Evolutionary conservation across 305 asterid genomes (phyloP).

Genomic region (Fraxinus sp.): DNA sequence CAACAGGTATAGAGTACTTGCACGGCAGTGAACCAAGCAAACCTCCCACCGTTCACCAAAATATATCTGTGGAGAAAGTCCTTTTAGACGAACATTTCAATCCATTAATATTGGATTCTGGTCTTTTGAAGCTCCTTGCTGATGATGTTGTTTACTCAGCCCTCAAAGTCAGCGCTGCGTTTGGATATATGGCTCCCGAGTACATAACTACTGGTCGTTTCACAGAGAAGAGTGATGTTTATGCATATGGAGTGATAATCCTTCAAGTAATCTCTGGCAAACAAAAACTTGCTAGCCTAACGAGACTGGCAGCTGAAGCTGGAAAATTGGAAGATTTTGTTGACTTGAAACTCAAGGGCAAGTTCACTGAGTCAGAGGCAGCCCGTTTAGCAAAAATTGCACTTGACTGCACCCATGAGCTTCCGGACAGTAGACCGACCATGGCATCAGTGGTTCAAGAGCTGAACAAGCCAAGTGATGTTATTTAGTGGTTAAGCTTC

Average conservation of each 20-base stretch:
- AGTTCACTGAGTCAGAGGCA: conserved; percentile 48
- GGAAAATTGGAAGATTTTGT: conserved; percentile 46
- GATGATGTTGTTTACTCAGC: conserved; percentile 95
- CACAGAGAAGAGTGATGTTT: conserved; percentile 90
- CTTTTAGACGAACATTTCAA: conserved; percentile 55
- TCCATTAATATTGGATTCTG: conserved; percentile 74
- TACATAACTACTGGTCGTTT: conserved; percentile 88
- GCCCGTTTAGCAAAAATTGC: conserved; percentile 53
- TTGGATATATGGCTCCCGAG: conserved; percentile 98
- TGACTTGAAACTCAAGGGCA: conserved; percentile 52
- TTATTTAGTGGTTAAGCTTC: background rate
- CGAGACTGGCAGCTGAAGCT: conserved; percentile 61
- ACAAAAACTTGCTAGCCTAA: conserved; percentile 44
- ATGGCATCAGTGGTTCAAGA: conserved; percentile 55
- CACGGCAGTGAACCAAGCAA: conserved; percentile 61
- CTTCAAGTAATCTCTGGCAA: conserved; percentile 78
- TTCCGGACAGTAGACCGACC: conserved; percentile 62
- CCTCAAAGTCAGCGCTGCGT: conserved; percentile 84
- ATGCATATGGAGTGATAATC: conserved; percentile 88
- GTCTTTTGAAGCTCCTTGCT: conserved; percentile 82
- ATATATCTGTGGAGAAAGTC: conserved; percentile 78
- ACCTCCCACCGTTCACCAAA: conserved; percentile 73
- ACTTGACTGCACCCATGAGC: conserved; percentile 61
- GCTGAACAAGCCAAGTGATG: conserved; percentile 25
- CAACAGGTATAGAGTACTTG: conserved; percentile 67